These are phyloP conservation scores for Macrocybe gigantea DNA, from an alignment of 768 basidiomycete species.

Conservation along the genomic window DNA sequence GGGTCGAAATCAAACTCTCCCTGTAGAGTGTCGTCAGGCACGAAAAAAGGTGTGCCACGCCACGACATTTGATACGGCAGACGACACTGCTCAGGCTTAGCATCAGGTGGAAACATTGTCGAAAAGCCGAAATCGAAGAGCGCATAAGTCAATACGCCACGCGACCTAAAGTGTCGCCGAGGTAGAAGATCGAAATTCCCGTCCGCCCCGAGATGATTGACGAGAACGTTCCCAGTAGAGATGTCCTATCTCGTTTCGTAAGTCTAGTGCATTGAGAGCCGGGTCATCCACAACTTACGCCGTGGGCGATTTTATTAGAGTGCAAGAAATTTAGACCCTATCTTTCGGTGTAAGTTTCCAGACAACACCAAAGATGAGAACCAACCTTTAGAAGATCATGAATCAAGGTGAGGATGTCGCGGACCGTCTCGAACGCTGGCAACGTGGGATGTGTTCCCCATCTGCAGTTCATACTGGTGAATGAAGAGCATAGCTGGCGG, in stretches of 20 bases:
- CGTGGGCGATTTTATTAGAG: neutral
- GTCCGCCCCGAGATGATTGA: neutral
- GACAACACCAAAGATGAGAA: too few relatives aligned
- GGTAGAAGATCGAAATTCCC: neutral
- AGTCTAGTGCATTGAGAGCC: neutral
- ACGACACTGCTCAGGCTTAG: neutral
- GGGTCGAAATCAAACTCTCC: constrained; percentile 20
- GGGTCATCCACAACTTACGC: neutral
- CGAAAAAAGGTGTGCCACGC: neutral
- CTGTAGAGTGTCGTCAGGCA: constrained; percentile 9
- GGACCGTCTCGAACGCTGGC: neutral
- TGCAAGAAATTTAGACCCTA: neutral
- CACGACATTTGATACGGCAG: neutral
- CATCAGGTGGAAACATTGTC: neutral
- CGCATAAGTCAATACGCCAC: neutral
- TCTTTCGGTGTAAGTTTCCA: too few relatives aligned
- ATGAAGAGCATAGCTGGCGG: too few relatives aligned
- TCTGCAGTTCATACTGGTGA: neutral
- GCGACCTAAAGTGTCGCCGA: neutral
- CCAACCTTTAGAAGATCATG: constrained; percentile 5
- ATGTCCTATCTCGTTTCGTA: neutral
- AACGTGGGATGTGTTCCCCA: neutral
- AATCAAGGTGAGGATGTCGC: constrained; percentile 1
- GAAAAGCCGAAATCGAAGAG: neutral
- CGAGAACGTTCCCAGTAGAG: neutral